phyloP scores from a whole-genome alignment of 331 rosid genomes.

The Spiraea crenata region DNA sequence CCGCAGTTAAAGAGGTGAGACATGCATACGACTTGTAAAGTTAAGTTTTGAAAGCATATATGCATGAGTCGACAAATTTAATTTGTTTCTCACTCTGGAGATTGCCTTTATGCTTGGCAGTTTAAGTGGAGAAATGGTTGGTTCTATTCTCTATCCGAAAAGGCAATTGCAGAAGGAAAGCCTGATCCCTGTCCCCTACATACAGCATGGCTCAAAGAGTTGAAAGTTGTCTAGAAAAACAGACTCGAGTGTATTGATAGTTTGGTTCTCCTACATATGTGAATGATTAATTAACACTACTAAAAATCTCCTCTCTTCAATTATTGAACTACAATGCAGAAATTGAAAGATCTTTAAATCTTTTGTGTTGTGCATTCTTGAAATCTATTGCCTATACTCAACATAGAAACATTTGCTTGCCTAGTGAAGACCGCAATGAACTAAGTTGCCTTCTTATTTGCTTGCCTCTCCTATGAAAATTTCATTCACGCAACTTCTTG shows the following conservation, averaged over 20 bases:
- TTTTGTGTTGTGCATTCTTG: background rate
- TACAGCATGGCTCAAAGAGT: slow-evolving; percentile 80
- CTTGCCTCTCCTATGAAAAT: too few species aligned
- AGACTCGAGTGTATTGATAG: background rate
- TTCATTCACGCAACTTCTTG: too few species aligned
- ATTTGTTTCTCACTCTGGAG: slow-evolving; percentile 5
- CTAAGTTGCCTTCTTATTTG: too few species aligned
- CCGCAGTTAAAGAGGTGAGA: slow-evolving; percentile 91
- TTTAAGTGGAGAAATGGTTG: slow-evolving; percentile 98
- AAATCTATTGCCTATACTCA: too few species aligned
- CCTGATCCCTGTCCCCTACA: slow-evolving; percentile 89
- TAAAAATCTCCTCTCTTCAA: background rate
- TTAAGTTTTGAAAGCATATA: background rate
- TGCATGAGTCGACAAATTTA: background rate
- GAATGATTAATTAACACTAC: background rate
- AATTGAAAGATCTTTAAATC: background rate
- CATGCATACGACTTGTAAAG: background rate
- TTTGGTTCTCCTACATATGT: background rate
- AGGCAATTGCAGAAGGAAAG: slow-evolving; percentile 61
- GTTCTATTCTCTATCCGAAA: slow-evolving; percentile 77
- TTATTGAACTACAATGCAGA: background rate
- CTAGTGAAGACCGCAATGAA: too few species aligned
- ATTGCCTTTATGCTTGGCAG: slow-evolving; percentile 41
- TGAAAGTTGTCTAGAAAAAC: slow-evolving; percentile 50
- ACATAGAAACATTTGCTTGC: background rate